Conservation (phyloP, 1,284 basidiomycete genomes). For the Malassezia arunalokei region DNA sequence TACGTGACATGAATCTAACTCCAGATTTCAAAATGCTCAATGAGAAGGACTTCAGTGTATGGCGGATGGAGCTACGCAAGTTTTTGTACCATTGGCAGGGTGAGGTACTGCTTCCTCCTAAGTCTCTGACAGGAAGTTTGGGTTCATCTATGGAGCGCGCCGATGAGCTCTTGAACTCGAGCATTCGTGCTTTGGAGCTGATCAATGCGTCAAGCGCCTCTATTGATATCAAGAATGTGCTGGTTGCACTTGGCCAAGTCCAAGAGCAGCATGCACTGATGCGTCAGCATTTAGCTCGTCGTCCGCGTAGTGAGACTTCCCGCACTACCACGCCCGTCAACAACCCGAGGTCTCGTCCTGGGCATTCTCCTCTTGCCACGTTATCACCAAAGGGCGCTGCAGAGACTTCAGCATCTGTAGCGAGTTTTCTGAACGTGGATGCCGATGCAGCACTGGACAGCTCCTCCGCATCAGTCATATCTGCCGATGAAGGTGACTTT, state of each 20-base stretch:
- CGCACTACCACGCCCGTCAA: background rate
- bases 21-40: conserved; percentile 38
- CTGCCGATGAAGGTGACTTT: conserved; percentile 4
- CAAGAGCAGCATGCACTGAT: conserved; percentile 4
- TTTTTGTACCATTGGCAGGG: conserved; percentile 32
- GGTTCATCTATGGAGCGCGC: conserved; percentile 18
- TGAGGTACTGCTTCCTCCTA: conserved; percentile 26
- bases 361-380: background rate
- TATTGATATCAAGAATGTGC: conserved; percentile 2
- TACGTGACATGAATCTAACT: conserved; percentile 6
- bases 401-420: background rate
- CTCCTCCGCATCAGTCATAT: background rate
- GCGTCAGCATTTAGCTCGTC: background rate
- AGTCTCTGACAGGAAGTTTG: background rate
- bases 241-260: conserved; percentile 1
- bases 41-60: conserved; percentile 34
- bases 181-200: conserved; percentile 8
- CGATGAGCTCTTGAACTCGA: conserved; percentile 24
- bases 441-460: background rate
- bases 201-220: background rate
- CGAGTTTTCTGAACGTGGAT: background rate
- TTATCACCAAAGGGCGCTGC: background rate
- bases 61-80: conserved; percentile 31
- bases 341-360: background rate
- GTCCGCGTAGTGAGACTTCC: background rate